Base-by-base conservation (phyloP, 2,329 filamentous ascomycete genomes). In the Dichotomopilus funicola region DNA sequence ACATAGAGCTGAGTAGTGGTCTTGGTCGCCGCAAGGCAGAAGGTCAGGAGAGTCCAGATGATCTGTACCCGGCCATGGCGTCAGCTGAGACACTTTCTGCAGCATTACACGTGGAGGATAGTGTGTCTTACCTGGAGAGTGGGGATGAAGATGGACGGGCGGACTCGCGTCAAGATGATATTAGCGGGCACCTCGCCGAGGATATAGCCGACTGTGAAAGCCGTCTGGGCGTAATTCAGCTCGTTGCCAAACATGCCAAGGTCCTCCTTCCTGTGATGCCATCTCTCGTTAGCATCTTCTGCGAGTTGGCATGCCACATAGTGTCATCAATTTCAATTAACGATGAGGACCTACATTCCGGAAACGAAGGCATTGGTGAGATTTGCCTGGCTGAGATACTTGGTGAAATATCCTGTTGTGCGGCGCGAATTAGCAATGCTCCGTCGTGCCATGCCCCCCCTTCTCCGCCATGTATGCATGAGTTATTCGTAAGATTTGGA, bases 381-480 rank as follows among this genome's bases (percentile, higher is more conserved):
- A 12, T 52, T 52, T 8, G 36, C 46, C 42, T 52, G 50, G 19
- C 46, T 43, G 35, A 52, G 42, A 12, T 52, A n/a, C 50, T 52
- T 52, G 41, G 46, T 13, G 9, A 52, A 52, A 36, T 41, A 40
- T 5, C 50, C 50, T 10, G 46, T 31, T 6, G 34, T 27, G 19
- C 19, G 19, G 19, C 19, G 19, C 19, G 19, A 27, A 27, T 27
- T 27, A 27, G 19, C 19, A 27, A 27, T 27, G 19, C 19, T 27
- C 19, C 19, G 19, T 27, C 19, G 19, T 27, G 19, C 19, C 19
- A 27, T 27, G 19, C 2, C 19, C 19, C 19, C 19, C 19, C 19
- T 27, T 27, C 19, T 27, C 19, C 19, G 19, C 19, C 19, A 27
- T 27, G 19, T 2, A 27, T 3, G 19, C 2, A 27, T 27, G 19